Base-by-base conservation (phyloP, 2,329 filamentous ascomycete species). In the Metarhizium robertsii region DNA sequence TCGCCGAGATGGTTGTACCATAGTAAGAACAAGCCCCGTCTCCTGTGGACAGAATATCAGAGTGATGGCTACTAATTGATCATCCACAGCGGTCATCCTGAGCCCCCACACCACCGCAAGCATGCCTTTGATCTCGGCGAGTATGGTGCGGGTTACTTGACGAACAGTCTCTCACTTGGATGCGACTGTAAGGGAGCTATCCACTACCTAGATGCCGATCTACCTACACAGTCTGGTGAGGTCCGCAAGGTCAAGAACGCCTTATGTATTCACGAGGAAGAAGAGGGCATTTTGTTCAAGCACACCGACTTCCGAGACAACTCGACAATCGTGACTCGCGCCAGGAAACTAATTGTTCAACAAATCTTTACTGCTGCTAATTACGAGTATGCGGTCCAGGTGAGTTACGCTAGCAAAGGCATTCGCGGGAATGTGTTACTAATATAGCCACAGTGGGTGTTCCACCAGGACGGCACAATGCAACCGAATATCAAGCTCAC, bases 71-170 rank as follows among this genome's bases (percentile, higher is more conserved):
- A 1, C 20, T 25, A 25, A 25, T 25, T 25, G 1, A 3, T 25
- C 20, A 25, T 25, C 20, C 20, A 25, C 20, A 25, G 20, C 7
- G 51, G 36, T 4, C 38, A 74, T 58, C 82, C 81, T 43, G 16
- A 46, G 10, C 11, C 53, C 4, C 53, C 53, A 0, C 50, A 40
- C 34, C 2, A 76, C 85, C 7, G 69, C 75, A 88, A 88, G 64
- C 79, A 81, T 16, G 86, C 85, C 0, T 88, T 89, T 59, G 86
- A 89, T 61, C 80, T 88, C 57, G 86, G 86, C 1, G 83, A 87
- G 55, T 83, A 80, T 80, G 2, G 83, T 87, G 0, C 84, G 83
- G 0, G 85, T 1, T 75, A 81, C 59, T 81, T 77, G 52, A 81
- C 84, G 18, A 88, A 88, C 66, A 86, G 86, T 57, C 74, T 89